A percentile compares a stretch with the other conserved stretches of the same genome.
phyloP scores from a whole-genome alignment of 345 rosid genomes.

The Kernera saxatilis region DNA sequence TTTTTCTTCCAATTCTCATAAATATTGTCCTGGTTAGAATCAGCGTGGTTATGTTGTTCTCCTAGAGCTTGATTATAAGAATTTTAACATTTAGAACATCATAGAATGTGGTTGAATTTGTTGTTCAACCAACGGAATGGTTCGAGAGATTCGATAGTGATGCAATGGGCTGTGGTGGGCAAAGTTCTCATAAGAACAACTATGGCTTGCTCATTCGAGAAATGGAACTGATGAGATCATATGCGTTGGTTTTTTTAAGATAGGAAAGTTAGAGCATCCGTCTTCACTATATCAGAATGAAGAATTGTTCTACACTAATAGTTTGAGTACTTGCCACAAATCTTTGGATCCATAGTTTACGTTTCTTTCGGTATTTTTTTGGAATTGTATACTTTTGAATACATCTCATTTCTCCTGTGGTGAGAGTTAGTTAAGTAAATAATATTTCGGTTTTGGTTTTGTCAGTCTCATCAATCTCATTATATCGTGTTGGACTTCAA shows the following conservation, averaged over 20 bases:
- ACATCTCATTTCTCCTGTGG: neutral
- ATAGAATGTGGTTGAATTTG: neutral
- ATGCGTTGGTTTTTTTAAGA: neutral
- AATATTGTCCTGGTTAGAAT: neutral
- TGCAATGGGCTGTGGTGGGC: neutral
- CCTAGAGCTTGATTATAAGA: neutral
- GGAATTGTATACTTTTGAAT: neutral
- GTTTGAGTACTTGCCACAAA: neutral
- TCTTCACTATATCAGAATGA: neutral
- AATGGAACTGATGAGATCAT: neutral
- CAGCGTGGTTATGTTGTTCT: neutral
- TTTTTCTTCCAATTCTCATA: neutral
- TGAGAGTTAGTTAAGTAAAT: neutral
- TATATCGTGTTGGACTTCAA: neutral
- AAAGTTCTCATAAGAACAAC: neutral
- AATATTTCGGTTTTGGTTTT: neutral
- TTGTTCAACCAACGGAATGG: neutral
- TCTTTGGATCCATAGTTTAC: neutral
- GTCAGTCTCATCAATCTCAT: neutral
- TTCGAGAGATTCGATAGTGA: constrained; percentile 1
- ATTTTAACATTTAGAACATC: neutral
- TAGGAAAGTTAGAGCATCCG: neutral
- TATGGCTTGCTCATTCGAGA: neutral
- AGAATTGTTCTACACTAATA: neutral
- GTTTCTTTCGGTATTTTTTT: neutral